Percentiles rank a stretch among this genome's conserved stretches.
Evolutionary conservation across 768 basidiomycete species (phyloP).

Genomic region (Mycena maculata): DNA sequence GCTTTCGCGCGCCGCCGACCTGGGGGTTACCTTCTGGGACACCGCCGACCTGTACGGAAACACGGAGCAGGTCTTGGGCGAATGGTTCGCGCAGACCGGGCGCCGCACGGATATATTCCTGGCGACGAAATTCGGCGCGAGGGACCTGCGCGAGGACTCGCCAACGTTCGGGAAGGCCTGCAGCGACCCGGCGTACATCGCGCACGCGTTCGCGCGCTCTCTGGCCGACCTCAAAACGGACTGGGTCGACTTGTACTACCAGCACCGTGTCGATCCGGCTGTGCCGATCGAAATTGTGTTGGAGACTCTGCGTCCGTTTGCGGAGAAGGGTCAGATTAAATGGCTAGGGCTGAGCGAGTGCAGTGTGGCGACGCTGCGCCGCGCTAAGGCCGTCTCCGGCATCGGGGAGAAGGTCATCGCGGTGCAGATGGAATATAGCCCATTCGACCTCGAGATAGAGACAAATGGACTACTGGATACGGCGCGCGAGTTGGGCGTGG

Average conservation of each 20-base stretch:
- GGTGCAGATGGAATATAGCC: conserved; percentile 47
- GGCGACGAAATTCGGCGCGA: conserved; percentile 42
- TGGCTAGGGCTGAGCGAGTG: conserved; percentile 52
- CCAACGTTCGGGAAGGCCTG: conserved; percentile 22
- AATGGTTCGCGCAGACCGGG: conserved; percentile 41
- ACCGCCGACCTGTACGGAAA: conserved; percentile 38
- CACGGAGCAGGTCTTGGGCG: conserved; percentile 36
- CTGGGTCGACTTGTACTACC: conserved; percentile 45
- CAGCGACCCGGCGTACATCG: conserved; percentile 37
- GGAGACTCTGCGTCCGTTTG: conserved; percentile 50
- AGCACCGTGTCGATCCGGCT: conserved; percentile 46
- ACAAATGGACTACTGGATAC: conserved; percentile 40
- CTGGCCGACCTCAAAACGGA: conserved; percentile 33
- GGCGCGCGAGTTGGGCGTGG: conserved; percentile 44
- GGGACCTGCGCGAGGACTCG: conserved; percentile 29
- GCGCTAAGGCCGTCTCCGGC: conserved; percentile 44
- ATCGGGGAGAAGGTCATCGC: conserved; percentile 44
- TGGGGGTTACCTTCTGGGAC: conserved; percentile 38
- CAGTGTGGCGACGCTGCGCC: conserved; percentile 41
- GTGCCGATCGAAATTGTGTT: conserved; percentile 46
- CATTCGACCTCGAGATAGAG: conserved; percentile 44
- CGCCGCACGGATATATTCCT: conserved; percentile 42
- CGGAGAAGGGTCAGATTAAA: conserved; percentile 43
- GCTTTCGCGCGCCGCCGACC: conserved; percentile 33
- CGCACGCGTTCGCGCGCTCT: conserved; percentile 28